Conservation (phyloP, 768 basidiomycete genomes). For the Suillus americanus region DNA sequence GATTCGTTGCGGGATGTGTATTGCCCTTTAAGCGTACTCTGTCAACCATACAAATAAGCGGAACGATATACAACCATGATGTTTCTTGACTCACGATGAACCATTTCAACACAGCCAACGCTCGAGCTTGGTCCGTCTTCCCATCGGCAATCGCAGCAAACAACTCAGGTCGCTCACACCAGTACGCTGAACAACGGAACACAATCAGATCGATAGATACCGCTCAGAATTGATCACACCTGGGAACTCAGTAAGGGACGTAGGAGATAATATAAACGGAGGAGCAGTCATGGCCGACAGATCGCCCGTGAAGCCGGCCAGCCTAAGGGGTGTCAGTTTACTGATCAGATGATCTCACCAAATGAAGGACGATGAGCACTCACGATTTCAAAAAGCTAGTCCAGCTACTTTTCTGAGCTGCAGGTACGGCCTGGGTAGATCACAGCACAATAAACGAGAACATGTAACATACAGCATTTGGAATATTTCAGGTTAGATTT, state of each 20-base stretch:
- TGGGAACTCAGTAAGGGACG: slow-evolving; percentile 90
- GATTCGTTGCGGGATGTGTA: slow-evolving; percentile 94
- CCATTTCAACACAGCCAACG: slow-evolving; percentile 86
- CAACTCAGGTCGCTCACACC: slow-evolving; percentile 91
- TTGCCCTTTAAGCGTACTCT: slow-evolving; percentile 93
- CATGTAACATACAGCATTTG: slow-evolving; percentile 32
- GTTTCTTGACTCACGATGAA: slow-evolving; percentile 68
- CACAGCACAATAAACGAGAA: slow-evolving; percentile 18
- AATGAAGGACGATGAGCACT: slow-evolving; percentile 26
- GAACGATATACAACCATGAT: neutral
- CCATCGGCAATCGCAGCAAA: slow-evolving; percentile 87
- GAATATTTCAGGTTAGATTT: slow-evolving; percentile 23
- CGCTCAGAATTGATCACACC: slow-evolving; percentile 43
- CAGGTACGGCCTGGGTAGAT: slow-evolving; percentile 63
- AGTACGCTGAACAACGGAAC: slow-evolving; percentile 66
- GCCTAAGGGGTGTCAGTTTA: slow-evolving; percentile 39
- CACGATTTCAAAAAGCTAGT: slow-evolving; percentile 89
- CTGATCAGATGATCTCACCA: neutral
- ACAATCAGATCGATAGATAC: slow-evolving; percentile 1
- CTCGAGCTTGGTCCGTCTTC: slow-evolving; percentile 67
- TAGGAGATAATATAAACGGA: slow-evolving; percentile 89
- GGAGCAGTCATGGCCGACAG: slow-evolving; percentile 82
- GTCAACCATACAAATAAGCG: neutral
- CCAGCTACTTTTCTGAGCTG: slow-evolving; percentile 85
- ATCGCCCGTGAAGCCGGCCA: slow-evolving; percentile 87